Evolutionary conservation across 345 rosid genomes (phyloP).

Genomic region (Clausena lansium): DNA sequence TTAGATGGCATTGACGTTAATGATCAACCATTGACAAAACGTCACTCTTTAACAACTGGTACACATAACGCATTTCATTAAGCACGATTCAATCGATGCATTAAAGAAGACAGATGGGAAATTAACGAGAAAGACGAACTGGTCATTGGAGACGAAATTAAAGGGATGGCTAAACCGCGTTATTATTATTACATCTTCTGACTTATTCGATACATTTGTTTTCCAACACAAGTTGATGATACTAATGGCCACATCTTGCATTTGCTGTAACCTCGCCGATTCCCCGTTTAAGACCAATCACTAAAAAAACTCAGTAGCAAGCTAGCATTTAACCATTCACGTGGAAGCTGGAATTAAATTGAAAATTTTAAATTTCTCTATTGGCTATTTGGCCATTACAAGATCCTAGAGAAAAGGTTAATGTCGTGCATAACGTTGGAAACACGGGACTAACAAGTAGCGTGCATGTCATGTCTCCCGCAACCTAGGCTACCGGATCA

Average conservation of each 20-base stretch:
- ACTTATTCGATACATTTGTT: too few relatives aligned
- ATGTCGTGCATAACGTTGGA: too few relatives aligned
- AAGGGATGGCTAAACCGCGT: constrained; percentile 4
- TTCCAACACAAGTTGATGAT: too few relatives aligned
- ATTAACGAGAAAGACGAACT: neutral
- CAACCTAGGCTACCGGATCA: neutral
- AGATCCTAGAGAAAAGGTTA: too few relatives aligned
- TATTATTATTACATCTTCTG: neutral
- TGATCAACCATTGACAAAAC: neutral
- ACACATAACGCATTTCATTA: neutral
- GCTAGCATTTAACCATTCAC: too few relatives aligned
- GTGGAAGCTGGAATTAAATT: too few relatives aligned
- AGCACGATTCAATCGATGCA: neutral
- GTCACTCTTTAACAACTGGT: neutral
- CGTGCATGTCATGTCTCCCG: neutral
- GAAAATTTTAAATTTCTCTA: too few relatives aligned
- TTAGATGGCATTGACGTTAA: too few relatives aligned
- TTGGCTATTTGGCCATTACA: too few relatives aligned
- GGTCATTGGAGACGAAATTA: neutral
- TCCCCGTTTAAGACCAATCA: too few relatives aligned
- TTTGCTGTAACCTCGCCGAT: neutral
- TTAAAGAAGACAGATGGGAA: neutral
- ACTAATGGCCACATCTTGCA: neutral
- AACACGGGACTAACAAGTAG: neutral
- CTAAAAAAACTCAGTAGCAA: too few relatives aligned